Percentiles rank a stretch among this genome's conserved stretches.
phyloP scores from a whole-genome alignment of 148 eudicot genomes.

The Silene latifolia region DNA sequence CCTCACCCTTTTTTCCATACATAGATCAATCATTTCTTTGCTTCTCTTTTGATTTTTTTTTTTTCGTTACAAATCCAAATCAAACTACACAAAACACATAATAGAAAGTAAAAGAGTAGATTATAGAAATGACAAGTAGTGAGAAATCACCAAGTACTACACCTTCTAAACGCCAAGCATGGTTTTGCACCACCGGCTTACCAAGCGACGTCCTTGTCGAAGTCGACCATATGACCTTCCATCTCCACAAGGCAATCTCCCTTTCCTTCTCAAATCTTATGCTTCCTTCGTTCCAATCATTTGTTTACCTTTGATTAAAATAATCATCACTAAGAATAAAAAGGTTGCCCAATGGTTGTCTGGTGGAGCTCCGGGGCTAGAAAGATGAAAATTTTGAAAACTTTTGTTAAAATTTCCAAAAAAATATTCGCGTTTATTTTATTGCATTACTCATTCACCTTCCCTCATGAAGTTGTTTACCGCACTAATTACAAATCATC shows the following conservation, averaged over 20 bases:
- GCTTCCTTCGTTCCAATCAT: too few species aligned
- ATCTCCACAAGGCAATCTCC: constrained; percentile 71
- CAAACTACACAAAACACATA: neutral
- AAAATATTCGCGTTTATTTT: too few species aligned
- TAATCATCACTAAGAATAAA: too few species aligned
- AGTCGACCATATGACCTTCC: constrained; percentile 83
- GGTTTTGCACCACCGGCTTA: constrained; percentile 87
- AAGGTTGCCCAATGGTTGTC: too few species aligned
- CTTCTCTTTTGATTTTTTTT: neutral
- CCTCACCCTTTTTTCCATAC: constrained; percentile 13
- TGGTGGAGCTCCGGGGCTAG: too few species aligned
- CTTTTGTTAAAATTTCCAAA: too few species aligned
- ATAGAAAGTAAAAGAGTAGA: neutral
- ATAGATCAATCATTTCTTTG: constrained; percentile 20
- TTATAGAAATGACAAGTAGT: constrained; percentile 42
- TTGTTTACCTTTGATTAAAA: too few species aligned
- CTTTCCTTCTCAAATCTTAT: neutral
- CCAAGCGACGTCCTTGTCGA: constrained; percentile 74
- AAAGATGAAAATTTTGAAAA: too few species aligned
- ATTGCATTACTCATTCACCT: too few species aligned
- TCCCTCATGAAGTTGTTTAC: too few species aligned
- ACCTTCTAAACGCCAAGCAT: constrained; percentile 78
- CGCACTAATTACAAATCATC: too few species aligned
- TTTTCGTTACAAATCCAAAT: neutral
- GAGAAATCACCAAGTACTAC: constrained; percentile 32